These are phyloP conservation scores for Colletotrichum sp. DNA, from an alignment of 2,329 filamentous ascomycete species.

Conservation along the genomic window DNA sequence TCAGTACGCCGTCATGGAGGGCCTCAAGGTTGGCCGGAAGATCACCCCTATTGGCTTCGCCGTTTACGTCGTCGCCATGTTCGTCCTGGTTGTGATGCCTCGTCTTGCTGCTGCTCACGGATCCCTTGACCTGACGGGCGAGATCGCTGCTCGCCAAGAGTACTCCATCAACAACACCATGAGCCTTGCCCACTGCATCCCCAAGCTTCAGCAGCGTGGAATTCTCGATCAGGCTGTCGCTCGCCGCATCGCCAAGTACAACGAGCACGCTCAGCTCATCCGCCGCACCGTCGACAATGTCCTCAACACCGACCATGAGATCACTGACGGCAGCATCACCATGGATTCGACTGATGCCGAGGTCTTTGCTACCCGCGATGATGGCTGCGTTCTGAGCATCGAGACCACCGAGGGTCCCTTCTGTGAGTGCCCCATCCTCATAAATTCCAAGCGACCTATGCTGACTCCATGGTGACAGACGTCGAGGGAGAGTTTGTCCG, in stretches of 20 bases:
- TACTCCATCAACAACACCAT: background rate
- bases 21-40: background rate
- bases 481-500: constrained; percentile 8
- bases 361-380: constrained; percentile 8
- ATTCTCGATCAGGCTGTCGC: background rate
- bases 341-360: background rate
- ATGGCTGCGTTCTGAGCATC: background rate
- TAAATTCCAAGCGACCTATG: background rate
- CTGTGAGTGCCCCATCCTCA: background rate
- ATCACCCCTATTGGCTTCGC: background rate
- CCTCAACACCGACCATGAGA: constrained; percentile 1
- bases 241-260: background rate
- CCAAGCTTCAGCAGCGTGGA: background rate
- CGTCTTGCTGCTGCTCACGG: background rate
- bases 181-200: background rate
- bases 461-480: background rate
- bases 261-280: background rate
- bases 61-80: background rate
- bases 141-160: background rate
- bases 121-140: background rate
- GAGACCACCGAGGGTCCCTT: constrained; percentile 3
- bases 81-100: background rate
- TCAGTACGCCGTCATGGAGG: background rate
- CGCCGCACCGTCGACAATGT: background rate
- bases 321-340: background rate